Evolutionary conservation across 176 grass and related monocot species (phyloP).

Genomic region (Elaeis guineensis): DNA sequence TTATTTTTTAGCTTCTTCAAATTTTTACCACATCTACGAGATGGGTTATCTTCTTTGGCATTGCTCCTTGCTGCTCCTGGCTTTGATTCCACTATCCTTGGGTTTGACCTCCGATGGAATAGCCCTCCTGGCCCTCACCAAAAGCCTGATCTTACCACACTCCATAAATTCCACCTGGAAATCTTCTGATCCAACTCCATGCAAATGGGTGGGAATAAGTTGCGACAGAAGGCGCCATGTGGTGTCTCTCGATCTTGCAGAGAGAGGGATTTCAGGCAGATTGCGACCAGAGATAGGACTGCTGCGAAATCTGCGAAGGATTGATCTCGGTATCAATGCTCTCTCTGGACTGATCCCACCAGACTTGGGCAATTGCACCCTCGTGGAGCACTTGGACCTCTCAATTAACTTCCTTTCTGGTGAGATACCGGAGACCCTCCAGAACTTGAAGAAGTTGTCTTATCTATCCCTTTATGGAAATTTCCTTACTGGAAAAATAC

Average conservation of each 20-base stretch:
- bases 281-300: conserved; percentile 43
- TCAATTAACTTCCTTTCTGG: conserved; percentile 46
- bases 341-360: conserved; percentile 41
- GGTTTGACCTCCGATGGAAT: conserved; percentile 52
- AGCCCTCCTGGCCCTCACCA: conserved; percentile 43
- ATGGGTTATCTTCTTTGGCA: conserved; percentile 34
- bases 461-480: conserved; percentile 32
- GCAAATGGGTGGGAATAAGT: conserved; percentile 37
- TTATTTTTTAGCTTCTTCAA: background rate
- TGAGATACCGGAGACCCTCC: conserved; percentile 50
- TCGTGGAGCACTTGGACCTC: conserved; percentile 44
- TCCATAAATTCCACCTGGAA: conserved; percentile 40
- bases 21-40: background rate
- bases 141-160: conserved; percentile 29
- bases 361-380: conserved; percentile 48
- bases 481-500: conserved; percentile 41
- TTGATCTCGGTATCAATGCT: conserved; percentile 26
- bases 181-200: conserved; percentile 40
- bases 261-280: conserved; percentile 28
- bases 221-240: conserved; percentile 30
- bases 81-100: conserved; percentile 18
- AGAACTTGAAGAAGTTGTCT: conserved; percentile 34
- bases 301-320: conserved; percentile 15
- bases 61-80: conserved; percentile 18
- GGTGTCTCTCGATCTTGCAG: conserved; percentile 33